phyloP scores from a whole-genome alignment of 768 basidiomycete species.

The Trametes cinnabarina region DNA sequence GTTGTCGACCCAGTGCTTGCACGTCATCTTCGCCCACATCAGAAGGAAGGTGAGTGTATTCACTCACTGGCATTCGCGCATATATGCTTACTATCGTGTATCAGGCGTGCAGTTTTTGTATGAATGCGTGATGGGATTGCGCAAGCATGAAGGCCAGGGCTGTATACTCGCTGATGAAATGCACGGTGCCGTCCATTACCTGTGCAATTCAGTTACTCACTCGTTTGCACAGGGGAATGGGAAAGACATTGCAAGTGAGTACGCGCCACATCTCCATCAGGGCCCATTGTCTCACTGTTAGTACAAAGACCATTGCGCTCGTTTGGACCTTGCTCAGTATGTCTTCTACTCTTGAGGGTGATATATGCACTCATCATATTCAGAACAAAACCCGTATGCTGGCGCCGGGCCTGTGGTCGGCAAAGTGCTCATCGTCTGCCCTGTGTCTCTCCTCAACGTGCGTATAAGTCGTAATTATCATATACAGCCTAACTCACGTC shows the following conservation, averaged over 20 bases:
- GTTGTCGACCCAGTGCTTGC: conserved; percentile 88
- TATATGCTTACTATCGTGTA: neutral
- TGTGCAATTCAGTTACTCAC: neutral
- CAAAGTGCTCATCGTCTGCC: conserved; percentile 91
- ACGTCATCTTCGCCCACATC: conserved; percentile 79
- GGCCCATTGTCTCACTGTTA: neutral
- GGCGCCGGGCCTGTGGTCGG: conserved; percentile 55
- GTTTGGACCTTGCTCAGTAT: conserved; percentile 90
- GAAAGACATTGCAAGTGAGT: conserved; percentile 85
- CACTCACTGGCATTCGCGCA: neutral
- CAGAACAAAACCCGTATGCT: conserved; percentile 84
- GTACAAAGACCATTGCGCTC: conserved; percentile 76
- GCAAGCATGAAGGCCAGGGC: conserved; percentile 87
- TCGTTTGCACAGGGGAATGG: conserved; percentile 71
- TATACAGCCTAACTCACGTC: neutral
- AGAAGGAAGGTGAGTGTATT: conserved; percentile 66
- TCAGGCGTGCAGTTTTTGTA: conserved; percentile 87
- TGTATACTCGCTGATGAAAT: conserved; percentile 98
- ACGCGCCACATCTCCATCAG: neutral
- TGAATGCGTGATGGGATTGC: conserved; percentile 91
- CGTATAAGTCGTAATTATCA: conserved; percentile 18
- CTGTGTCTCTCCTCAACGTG: conserved; percentile 85
- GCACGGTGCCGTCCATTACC: conserved; percentile 36
- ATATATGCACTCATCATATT: neutral
- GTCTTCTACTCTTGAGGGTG: conserved; percentile 24